Percentiles rank a stretch among this genome's conserved stretches.
Conservation (phyloP, 352 stramenopile genomes). For the Blastocystis sp. region DNA sequence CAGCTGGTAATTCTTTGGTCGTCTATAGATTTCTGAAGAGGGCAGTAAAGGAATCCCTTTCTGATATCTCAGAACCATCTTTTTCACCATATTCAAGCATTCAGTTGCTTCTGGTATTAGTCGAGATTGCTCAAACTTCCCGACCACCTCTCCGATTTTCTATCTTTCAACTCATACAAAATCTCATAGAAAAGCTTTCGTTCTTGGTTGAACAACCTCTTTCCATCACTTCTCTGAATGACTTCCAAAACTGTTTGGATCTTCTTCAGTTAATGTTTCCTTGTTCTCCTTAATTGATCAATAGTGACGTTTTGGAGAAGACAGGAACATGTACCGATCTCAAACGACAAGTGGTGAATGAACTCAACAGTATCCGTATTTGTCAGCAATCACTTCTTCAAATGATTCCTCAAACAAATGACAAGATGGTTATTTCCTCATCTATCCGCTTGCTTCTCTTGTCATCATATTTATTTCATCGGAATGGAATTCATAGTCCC, state of each 20-base stretch:
- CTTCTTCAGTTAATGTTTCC: conserved; percentile 22
- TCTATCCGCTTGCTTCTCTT: conserved; percentile 1
- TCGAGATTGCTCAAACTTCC: conserved; percentile 28
- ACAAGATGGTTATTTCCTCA: neutral
- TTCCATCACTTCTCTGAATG: neutral
- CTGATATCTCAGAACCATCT: neutral
- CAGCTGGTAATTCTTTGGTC: neutral
- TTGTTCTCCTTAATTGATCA: neutral
- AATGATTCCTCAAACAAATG: neutral
- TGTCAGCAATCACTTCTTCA: conserved; percentile 2
- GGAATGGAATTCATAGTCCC: neutral
- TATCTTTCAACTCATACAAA: conserved; percentile 21
- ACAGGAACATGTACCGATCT: neutral
- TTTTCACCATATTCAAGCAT: neutral
- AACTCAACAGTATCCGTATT: neutral
- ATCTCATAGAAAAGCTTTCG: neutral
- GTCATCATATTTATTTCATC: conserved; percentile 23
- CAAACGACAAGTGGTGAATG: neutral
- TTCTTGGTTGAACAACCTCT: neutral
- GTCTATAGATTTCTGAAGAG: conserved; percentile 34
- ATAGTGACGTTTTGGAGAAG: conserved; percentile 45
- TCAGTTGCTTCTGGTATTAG: conserved; percentile 18
- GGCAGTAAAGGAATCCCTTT: neutral
- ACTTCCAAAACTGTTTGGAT: conserved; percentile 43
- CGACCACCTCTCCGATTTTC: conserved; percentile 21